Percentiles rank a stretch among this genome's conserved stretches.
These are phyloP conservation scores for Raphanus raphanistrum DNA, from an alignment of 345 rosid species.

Conservation along the genomic window DNA sequence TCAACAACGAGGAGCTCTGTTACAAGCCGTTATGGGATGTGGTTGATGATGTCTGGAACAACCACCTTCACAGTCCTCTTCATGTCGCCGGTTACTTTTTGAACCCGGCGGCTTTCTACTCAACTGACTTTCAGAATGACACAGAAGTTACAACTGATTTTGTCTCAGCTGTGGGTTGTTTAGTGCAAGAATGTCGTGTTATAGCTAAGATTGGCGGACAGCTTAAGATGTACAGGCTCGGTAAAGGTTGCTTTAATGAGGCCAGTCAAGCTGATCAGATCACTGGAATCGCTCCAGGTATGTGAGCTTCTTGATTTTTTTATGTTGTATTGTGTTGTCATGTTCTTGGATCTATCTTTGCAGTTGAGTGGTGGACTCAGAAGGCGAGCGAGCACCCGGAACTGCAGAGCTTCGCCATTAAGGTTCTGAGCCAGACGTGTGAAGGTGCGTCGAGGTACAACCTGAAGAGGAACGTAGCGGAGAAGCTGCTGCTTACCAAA, in stretches of 20 bases:
- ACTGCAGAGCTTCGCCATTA: constrained; percentile 53
- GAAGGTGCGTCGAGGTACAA: constrained; percentile 53
- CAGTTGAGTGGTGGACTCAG: constrained; percentile 59
- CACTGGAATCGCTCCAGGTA: constrained; percentile 48
- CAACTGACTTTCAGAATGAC: constrained; percentile 48
- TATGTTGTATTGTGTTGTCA: background rate
- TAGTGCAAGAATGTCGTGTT: constrained; percentile 35
- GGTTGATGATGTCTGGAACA: constrained; percentile 64
- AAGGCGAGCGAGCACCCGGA: constrained; percentile 52
- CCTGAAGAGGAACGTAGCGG: constrained; percentile 50
- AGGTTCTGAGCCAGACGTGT: constrained; percentile 57
- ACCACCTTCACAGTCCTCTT: constrained; percentile 53
- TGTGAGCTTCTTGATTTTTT: constrained; percentile 10
- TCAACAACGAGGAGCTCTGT: constrained; percentile 27
- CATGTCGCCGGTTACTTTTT: constrained; percentile 69
- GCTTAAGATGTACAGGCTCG: constrained; percentile 45
- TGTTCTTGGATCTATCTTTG: background rate
- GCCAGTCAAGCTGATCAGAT: constrained; percentile 45
- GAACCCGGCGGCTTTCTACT: constrained; percentile 58
- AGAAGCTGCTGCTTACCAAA: constrained; percentile 38
- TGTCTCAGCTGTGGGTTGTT: constrained; percentile 38
- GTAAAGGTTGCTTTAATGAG: constrained; percentile 43
- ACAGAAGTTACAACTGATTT: constrained; percentile 52
- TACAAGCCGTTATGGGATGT: constrained; percentile 53
- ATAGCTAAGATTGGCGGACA: constrained; percentile 43